Evolutionary conservation across 1,284 basidiomycete genomes (phyloP), one percentile per base, ranked within the genome.

Genomic region (Mycosarcoma mackinlayi): DNA sequence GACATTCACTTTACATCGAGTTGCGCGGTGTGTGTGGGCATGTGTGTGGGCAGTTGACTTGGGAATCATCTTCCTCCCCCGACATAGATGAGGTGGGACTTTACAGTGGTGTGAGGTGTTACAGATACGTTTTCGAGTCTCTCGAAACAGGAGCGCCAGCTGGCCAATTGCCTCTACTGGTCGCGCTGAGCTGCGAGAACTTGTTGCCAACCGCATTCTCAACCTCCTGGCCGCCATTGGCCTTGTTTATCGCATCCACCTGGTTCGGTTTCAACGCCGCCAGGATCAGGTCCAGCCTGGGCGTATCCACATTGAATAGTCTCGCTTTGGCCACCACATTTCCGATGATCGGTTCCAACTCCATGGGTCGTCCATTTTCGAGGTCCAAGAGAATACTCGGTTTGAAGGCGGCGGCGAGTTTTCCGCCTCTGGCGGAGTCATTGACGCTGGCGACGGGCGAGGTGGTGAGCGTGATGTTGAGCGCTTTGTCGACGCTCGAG

Each of bases 331-430:
- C 34, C 8, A 77, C 55, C 9, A 81, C 39, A 37, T 71, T 68
- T 1, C 68, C 75, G 14, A 81, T 56, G 52, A 79, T 79, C 9
- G 67, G 53, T 21, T 75, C 64, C 37, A 81, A 42, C 51, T 81
- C 79, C 77, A 80, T 80, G 19, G 77, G 77, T 14, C 78, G 44
- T 6, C 52, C 54, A 13, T 68, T 73, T 21, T 81, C 78, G 9
- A 81, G 48, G 34, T 81, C 79, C 14, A 80, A 44, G 28, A 81
- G 53, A 27, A 81, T 74, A 21, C 64, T 70, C 0, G 79, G 79
- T 60, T 81, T 81, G 55, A 81, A 81, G 19, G 42, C 35, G 2
- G 48, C 33, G 0, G 68, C 57, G 3, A 71, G 35, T 27, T 37
- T 55, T 6, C 54, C 61, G 7, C 49, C 61, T 18, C 25, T 45